A percentile compares a stretch with the other conserved stretches of the same genome.
Evolutionary conservation across 768 basidiomycete genomes (phyloP).

Genomic region (Boletus reticulatus): DNA sequence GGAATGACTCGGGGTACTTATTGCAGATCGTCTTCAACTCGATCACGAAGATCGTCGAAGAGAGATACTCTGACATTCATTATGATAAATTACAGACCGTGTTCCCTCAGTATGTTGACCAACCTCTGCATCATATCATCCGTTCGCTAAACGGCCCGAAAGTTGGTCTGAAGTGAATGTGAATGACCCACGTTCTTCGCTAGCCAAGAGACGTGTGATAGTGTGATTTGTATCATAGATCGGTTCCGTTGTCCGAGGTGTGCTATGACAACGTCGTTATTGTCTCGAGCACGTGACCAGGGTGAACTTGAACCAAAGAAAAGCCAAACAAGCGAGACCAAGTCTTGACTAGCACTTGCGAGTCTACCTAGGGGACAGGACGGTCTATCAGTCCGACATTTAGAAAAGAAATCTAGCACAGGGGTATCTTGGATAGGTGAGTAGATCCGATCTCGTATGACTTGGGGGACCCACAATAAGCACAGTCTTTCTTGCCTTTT

Average conservation of each 20-base stretch:
- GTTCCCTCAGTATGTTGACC: constrained; percentile 56
- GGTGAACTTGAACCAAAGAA: constrained; percentile 55
- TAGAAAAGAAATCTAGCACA: constrained; percentile 12
- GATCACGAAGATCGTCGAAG: constrained; percentile 54
- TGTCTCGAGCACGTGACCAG: constrained; percentile 34
- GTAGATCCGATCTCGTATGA: constrained; percentile 19
- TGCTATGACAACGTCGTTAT: constrained; percentile 15
- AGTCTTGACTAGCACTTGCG: constrained; percentile 7
- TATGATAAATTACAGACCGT: constrained; percentile 56
- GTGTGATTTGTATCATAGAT: neutral
- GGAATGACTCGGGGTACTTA: neutral
- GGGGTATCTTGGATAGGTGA: constrained; percentile 10
- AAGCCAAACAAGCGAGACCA: constrained; percentile 32
- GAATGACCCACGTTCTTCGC: constrained; percentile 20
- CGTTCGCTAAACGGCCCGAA: constrained; percentile 1
- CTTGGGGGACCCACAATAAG: constrained; percentile 54
- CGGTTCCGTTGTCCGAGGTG: neutral
- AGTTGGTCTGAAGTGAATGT: constrained; percentile 27
- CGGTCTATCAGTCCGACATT: constrained; percentile 21
- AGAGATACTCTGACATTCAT: constrained; percentile 66
- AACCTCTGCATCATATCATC: neutral
- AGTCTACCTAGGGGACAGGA: constrained; percentile 1
- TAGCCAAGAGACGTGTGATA: constrained; percentile 19
- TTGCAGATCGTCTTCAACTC: constrained; percentile 63
- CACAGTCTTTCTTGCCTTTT: constrained; percentile 41